These are phyloP conservation scores for Trichosporon asahii DNA, from an alignment of 1,284 basidiomycete species.

Conservation along the genomic window DNA sequence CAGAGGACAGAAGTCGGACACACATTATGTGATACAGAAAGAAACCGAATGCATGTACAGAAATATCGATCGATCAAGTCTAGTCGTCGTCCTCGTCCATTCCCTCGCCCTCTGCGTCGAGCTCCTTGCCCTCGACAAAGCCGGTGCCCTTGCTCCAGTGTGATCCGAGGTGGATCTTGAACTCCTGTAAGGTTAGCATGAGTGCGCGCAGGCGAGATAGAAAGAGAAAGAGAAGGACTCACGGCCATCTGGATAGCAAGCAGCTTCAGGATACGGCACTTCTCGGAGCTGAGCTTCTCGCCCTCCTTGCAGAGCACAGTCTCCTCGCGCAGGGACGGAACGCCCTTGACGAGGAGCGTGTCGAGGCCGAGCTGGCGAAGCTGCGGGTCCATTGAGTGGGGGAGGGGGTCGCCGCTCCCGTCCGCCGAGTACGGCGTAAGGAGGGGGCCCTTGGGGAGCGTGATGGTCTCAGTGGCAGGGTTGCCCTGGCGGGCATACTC, in stretches of 20 bases:
- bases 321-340: slow-evolving; percentile 76
- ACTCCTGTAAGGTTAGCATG: slow-evolving; percentile 49
- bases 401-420: slow-evolving; percentile 72
- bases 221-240: slow-evolving; percentile 24
- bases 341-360: slow-evolving; percentile 79
- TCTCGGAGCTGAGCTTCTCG: slow-evolving; percentile 72
- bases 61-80: slow-evolving; percentile 7
- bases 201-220: background rate
- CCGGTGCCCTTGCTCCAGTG: slow-evolving; percentile 73
- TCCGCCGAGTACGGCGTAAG: slow-evolving; percentile 59
- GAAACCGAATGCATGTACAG: slow-evolving; percentile 27
- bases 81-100: slow-evolving; percentile 46
- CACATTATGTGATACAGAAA: background rate
- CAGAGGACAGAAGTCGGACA: no score
- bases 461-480: slow-evolving; percentile 68
- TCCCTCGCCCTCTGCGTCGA: slow-evolving; percentile 37
- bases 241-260: slow-evolving; percentile 78
- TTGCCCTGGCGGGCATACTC: slow-evolving; percentile 92
- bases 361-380: slow-evolving; percentile 84
- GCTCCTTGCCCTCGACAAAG: slow-evolving; percentile 59
- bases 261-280: slow-evolving; percentile 83
- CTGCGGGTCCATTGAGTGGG: slow-evolving; percentile 95
- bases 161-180: slow-evolving; percentile 67
- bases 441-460: slow-evolving; percentile 64
- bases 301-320: slow-evolving; percentile 84